Evolutionary conservation across 1,284 basidiomycete genomes (phyloP).

Genomic region (Meira nashicola): DNA sequence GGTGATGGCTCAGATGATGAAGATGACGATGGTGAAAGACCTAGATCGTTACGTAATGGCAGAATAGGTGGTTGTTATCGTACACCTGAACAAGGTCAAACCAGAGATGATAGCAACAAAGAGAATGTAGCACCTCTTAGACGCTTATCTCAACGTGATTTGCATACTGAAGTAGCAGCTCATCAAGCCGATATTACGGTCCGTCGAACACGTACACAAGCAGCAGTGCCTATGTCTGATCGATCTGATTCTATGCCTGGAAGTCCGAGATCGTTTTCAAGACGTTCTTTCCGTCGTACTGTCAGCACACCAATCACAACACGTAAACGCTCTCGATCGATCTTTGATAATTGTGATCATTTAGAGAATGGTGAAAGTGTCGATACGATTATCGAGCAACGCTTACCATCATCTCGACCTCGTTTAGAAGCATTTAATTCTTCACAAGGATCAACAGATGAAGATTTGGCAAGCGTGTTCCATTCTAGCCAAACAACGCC

Average conservation of each 20-base stretch:
- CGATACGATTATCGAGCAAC: not conserved
- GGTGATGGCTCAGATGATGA: slow-evolving; percentile 11
- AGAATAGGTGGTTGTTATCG: slow-evolving; percentile 33
- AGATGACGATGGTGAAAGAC: slow-evolving; percentile 1
- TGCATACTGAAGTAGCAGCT: slow-evolving; percentile 22
- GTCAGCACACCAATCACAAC: slow-evolving; percentile 16
- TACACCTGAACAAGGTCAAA: slow-evolving; percentile 9
- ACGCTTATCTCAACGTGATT: slow-evolving; percentile 15
- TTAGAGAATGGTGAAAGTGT: too few relatives aligned
- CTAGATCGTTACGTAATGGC: too few relatives aligned
- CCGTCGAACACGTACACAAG: slow-evolving; percentile 25
- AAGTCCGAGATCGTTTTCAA: not conserved
- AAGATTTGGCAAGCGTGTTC: slow-evolving; percentile 26
- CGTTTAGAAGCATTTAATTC: not conserved
- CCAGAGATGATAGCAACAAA: slow-evolving; percentile 48
- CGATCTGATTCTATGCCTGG: slow-evolving; percentile 4
- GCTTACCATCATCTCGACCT: not conserved
- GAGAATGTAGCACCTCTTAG: slow-evolving; percentile 50
- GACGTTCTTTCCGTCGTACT: slow-evolving; percentile 9
- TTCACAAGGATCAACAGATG: slow-evolving; percentile 8
- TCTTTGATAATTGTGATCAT: not conserved
- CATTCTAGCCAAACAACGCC: slow-evolving; percentile 31
- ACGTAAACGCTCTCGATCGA: slow-evolving; percentile 5
- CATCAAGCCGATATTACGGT: slow-evolving; percentile 29
- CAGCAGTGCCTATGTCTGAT: slow-evolving; percentile 27